A percentile compares a stretch with the other conserved stretches of the same genome.
phyloP scores from a whole-genome alignment of 1,139 yeast genomes.

The Debaryomycetaceae sp. region DNA sequence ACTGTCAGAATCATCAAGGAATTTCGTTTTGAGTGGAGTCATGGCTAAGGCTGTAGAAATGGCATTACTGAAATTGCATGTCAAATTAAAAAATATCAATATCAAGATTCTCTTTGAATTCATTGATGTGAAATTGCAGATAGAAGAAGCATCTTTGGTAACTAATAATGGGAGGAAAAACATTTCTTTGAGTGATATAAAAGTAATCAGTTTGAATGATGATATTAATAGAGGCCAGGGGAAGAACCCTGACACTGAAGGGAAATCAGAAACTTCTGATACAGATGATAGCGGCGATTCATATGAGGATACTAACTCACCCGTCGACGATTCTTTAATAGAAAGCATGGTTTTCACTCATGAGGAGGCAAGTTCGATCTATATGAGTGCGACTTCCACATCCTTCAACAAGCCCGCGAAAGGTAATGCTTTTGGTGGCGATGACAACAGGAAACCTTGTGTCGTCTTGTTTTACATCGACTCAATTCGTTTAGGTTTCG shows the following conservation, averaged over 20 bases:
- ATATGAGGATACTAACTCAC: conserved; percentile 22
- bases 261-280: conserved; percentile 16
- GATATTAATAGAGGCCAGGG: conserved; percentile 29
- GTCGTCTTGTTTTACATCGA: conserved; percentile 30
- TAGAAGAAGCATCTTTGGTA: conserved; percentile 37
- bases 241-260: conserved; percentile 13
- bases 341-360: conserved; percentile 67
- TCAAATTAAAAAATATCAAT: conserved; percentile 41
- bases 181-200: conserved; percentile 36
- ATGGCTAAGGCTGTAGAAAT: conserved; percentile 65
- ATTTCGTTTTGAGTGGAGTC: conserved; percentile 49
- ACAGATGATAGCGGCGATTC: conserved; percentile 24
- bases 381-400: conserved; percentile 75
- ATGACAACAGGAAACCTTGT: conserved; percentile 7
- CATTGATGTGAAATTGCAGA: conserved; percentile 39
- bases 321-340: conserved; percentile 34
- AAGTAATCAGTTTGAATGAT: conserved; percentile 36
- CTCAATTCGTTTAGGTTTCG: conserved; percentile 38
- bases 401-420: conserved; percentile 22
- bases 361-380: conserved; percentile 68
- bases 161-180: conserved; percentile 49
- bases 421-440: conserved; percentile 4
- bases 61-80: conserved; percentile 60
- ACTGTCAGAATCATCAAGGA: conserved; percentile 12
- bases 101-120: conserved; percentile 52